Percentiles rank a stretch among this genome's conserved stretches.
These are phyloP conservation scores for Aspergillus amoenus DNA, from an alignment of 2,329 filamentous ascomycete species.

Conservation along the genomic window DNA sequence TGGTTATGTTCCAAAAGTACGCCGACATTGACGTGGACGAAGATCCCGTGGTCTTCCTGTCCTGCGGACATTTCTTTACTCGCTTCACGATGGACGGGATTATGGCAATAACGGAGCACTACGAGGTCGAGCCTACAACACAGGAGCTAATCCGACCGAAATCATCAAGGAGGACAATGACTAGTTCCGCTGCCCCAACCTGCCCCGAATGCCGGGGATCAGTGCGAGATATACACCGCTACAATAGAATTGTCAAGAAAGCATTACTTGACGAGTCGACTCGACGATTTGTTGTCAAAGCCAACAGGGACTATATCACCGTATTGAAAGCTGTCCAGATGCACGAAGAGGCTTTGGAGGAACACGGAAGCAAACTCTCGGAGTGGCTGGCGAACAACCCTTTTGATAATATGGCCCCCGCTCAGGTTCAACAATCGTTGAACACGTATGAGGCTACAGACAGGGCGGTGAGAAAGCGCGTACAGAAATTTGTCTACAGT, in stretches of 20 bases:
- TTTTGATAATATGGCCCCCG: too few relatives aligned
- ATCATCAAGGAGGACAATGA: background rate
- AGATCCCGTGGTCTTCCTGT: conserved; percentile 12
- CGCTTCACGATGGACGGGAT: conserved; percentile 9
- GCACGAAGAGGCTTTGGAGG: background rate
- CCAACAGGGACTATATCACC: background rate
- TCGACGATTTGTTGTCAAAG: conserved; percentile 8
- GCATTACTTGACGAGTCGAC: conserved; percentile 16
- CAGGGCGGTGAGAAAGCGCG: background rate
- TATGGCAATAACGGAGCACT: conserved; percentile 10
- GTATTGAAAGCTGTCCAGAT: background rate
- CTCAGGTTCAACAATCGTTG: too few relatives aligned
- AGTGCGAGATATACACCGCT: conserved; percentile 14
- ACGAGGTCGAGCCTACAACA: background rate
- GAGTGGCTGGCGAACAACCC: too few relatives aligned
- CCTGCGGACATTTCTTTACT: conserved; percentile 18
- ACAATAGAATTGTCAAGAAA: conserved; percentile 15
- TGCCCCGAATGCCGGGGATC: conserved; percentile 15
- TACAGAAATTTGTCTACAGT: conserved; percentile 3
- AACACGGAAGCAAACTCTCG: background rate
- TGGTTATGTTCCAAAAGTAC: conserved; percentile 10
- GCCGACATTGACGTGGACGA: conserved; percentile 10
- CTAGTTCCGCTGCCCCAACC: background rate
- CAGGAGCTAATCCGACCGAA: background rate
- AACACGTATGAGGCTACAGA: background rate